Conservation (phyloP, 2,329 filamentous ascomycete genomes). For the Diaporthe destruens region DNA sequence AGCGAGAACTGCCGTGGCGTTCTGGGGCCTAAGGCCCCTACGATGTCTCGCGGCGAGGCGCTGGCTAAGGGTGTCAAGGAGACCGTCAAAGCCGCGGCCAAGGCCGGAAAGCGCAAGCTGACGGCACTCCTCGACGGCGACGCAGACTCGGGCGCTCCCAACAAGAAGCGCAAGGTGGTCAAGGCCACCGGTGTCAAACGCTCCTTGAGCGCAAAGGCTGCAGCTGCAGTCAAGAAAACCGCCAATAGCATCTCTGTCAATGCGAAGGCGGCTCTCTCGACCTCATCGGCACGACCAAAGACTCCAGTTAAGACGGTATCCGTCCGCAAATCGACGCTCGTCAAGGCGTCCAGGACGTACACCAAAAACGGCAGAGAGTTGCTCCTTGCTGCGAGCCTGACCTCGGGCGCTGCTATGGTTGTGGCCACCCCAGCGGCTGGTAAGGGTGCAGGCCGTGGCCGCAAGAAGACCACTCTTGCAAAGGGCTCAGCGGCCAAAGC, state of each 20-base stretch:
- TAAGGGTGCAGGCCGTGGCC: background rate
- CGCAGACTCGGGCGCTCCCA: conserved; percentile 47
- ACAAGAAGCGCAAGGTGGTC: conserved; percentile 64
- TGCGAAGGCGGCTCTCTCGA: conserved; percentile 48
- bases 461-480: conserved; percentile 14
- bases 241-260: conserved; percentile 55
- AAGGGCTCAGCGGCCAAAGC: conserved; percentile 31
- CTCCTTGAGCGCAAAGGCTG: conserved; percentile 51
- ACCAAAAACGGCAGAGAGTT: conserved; percentile 42
- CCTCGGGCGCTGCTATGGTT: conserved; percentile 29
- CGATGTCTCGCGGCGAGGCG: conserved; percentile 61
- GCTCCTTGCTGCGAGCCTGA: conserved; percentile 39
- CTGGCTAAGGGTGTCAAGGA: conserved; percentile 42
- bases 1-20: conserved; percentile 74
- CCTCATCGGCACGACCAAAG: conserved; percentile 14
- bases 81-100: conserved; percentile 46
- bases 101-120: conserved; percentile 67
- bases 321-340: conserved; percentile 39
- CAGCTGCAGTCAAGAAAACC: conserved; percentile 55
- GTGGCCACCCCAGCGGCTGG: conserved; percentile 15
- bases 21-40: conserved; percentile 71
- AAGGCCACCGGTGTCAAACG: conserved; percentile 52
- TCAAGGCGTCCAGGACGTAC: conserved; percentile 39
- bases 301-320: conserved; percentile 22
- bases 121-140: conserved; percentile 64